Percentiles rank a stretch among this genome's conserved stretches.
phyloP scores from a whole-genome alignment of 371 early-diverging fungal species.

The Sporodiniella umbellata region DNA sequence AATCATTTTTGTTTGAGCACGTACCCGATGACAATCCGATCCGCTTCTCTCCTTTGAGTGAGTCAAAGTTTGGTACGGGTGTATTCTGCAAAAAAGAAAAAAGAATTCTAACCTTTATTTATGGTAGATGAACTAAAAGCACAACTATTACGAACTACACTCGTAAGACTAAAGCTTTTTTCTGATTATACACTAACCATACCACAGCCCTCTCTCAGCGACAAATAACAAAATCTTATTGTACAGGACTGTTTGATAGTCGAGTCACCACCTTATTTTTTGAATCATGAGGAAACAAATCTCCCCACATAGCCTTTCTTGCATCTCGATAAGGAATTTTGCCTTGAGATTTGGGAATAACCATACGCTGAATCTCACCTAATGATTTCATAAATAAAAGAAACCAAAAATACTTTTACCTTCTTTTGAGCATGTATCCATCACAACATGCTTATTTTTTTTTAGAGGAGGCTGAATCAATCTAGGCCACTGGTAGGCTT shows the following conservation, averaged over 20 bases:
- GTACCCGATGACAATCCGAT: constrained; percentile 58
- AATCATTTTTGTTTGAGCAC: constrained; percentile 65
- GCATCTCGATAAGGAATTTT: constrained; percentile 76
- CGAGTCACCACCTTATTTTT: constrained; percentile 52
- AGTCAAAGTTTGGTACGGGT: constrained; percentile 49
- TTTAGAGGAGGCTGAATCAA: constrained; percentile 73
- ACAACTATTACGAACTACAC: constrained; percentile 42
- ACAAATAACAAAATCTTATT: not conserved
- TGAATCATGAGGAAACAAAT: constrained; percentile 74
- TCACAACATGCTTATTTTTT: constrained; percentile 72
- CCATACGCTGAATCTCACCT: constrained; percentile 64
- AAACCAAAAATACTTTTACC: constrained; percentile 28
- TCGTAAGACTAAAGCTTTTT: constrained; percentile 8
- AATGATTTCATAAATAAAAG: not conserved
- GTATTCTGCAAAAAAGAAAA: not conserved
- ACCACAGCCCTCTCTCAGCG: not conserved
- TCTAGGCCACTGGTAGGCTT: constrained; percentile 71
- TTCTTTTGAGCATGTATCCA: constrained; percentile 62
- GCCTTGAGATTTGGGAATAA: constrained; percentile 73
- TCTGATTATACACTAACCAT: not conserved
- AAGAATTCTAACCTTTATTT: not conserved
- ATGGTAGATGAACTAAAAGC: constrained; percentile 42
- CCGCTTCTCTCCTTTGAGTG: constrained; percentile 54
- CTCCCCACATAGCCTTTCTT: constrained; percentile 79
- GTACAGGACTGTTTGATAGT: constrained; percentile 6